Conservation (phyloP, 2,329 filamentous ascomycete species). For the Colletotrichum brevisporum region DNA sequence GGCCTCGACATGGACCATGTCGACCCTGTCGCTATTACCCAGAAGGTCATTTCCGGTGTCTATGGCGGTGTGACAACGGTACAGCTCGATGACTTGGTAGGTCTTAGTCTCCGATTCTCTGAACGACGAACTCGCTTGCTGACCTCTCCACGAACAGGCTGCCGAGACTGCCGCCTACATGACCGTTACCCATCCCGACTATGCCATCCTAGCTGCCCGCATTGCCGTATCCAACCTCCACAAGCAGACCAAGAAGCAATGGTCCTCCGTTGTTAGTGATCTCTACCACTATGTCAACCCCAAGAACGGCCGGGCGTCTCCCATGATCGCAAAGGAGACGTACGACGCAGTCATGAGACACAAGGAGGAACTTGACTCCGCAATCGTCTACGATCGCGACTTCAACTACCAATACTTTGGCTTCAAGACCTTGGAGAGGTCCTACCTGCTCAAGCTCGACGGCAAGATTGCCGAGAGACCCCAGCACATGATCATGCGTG, state of each 20-base stretch:
- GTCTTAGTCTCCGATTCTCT: constrained; percentile 50
- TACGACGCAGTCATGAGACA: constrained; percentile 97
- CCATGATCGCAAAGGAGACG: constrained; percentile 94
- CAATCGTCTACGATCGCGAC: constrained; percentile 98
- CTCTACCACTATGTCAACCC: constrained; percentile 97
- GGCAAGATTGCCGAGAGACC: constrained; percentile 97
- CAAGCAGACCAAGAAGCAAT: constrained; percentile 99
- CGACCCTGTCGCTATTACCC: constrained; percentile 97
- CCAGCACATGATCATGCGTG: constrained; percentile 99
- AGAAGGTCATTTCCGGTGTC: constrained; percentile 99
- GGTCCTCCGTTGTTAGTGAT: constrained; percentile 94
- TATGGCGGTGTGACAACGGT: constrained; percentile 98
- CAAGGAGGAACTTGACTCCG: constrained; percentile 96
- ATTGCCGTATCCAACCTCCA: constrained; percentile 99
- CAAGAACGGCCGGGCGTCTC: constrained; percentile 84
- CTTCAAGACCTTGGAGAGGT: constrained; percentile 99
- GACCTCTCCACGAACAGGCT: constrained; percentile 70
- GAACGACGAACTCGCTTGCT: constrained; percentile 20
- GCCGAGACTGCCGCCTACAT: constrained; percentile 99
- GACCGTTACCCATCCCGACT: constrained; percentile 99
- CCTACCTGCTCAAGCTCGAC: constrained; percentile 94
- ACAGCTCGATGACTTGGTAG: constrained; percentile 95
- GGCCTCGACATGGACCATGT: constrained; percentile 95
- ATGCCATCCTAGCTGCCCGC: constrained; percentile 96
- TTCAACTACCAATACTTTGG: constrained; percentile 99